Conservation (phyloP, 306 rosid species). For the Vicia faba region DNA sequence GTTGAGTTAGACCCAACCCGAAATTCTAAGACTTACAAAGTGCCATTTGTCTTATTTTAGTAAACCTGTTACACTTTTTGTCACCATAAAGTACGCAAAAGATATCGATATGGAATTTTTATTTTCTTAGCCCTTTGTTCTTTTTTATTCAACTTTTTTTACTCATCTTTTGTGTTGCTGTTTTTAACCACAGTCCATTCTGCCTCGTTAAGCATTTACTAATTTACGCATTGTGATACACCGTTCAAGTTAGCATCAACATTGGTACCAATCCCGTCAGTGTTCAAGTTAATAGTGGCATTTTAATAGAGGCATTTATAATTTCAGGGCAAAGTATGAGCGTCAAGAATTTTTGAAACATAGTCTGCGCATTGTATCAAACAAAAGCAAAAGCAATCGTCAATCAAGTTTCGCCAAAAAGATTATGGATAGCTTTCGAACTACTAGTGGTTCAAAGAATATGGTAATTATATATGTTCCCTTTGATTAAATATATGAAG, state of each 20-base stretch:
- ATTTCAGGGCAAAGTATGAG: conserved; percentile 81
- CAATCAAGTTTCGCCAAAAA: conserved; percentile 56
- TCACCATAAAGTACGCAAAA: conserved; percentile 19
- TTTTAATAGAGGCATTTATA: conserved; percentile 32
- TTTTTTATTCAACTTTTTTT: background rate
- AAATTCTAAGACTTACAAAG: background rate
- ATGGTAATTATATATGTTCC: conserved; percentile 48
- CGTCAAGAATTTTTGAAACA: conserved; percentile 86
- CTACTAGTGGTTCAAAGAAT: conserved; percentile 47
- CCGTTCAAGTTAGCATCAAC: conserved; percentile 20
- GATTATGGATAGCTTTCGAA: conserved; percentile 56
- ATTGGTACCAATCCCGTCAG: conserved; percentile 16
- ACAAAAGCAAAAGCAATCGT: conserved; percentile 34
- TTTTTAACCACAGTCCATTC: conserved; percentile 5
- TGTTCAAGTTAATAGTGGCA: conserved; percentile 31
- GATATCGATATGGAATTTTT: background rate
- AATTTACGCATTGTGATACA: conserved; percentile 5
- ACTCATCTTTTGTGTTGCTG: conserved; percentile 2
- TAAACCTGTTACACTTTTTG: conserved; percentile 21
- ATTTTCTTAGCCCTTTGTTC: background rate
- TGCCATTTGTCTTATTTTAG: conserved; percentile 16
- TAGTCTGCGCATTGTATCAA: conserved; percentile 73
- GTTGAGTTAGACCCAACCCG: too few species aligned
- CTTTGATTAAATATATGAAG: conserved; percentile 21
- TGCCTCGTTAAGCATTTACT: conserved; percentile 11